Conservation (phyloP, 352 stramenopile genomes). For the Nothophytophthora sp. region DNA sequence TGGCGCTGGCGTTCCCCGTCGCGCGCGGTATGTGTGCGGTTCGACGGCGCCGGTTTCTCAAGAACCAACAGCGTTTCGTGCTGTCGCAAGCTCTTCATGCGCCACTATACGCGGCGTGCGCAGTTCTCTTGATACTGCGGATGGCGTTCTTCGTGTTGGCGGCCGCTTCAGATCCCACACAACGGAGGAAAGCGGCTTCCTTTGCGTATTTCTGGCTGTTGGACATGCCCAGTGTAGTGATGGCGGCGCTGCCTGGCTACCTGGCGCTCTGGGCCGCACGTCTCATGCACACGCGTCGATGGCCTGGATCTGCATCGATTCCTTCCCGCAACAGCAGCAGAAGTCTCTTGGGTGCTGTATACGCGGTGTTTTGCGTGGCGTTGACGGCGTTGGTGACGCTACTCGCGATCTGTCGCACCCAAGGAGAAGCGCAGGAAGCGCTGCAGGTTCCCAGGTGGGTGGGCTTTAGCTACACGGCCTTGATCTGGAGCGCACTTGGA, state of each 20-base stretch:
- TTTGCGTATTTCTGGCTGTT: constrained; percentile 33
- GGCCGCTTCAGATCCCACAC: background rate
- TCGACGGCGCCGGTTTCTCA: constrained; percentile 1
- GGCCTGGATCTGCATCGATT: constrained; percentile 8
- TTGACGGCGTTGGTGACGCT: constrained; percentile 17
- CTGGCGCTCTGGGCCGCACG: constrained; percentile 33
- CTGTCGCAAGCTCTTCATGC: constrained; percentile 28
- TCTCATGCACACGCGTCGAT: constrained; percentile 21
- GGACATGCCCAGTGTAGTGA: constrained; percentile 30
- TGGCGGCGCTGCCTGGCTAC: constrained; percentile 28
- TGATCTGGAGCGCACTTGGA: constrained; percentile 24
- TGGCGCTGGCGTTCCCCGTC: constrained; percentile 10
- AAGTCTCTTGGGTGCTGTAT: constrained; percentile 7
- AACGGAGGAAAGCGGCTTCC: background rate
- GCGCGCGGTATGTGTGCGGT: constrained; percentile 11
- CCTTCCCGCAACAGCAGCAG: background rate
- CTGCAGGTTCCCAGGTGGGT: constrained; percentile 17
- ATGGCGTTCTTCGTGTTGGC: constrained; percentile 19
- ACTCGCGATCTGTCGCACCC: constrained; percentile 5
- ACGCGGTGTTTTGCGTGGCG: constrained; percentile 16
- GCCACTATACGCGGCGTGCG: constrained; percentile 23
- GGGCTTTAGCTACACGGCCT: constrained; percentile 19
- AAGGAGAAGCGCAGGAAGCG: background rate
- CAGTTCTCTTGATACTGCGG: constrained; percentile 25
- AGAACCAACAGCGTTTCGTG: constrained; percentile 1